Evolutionary conservation across 345 rosid species (phyloP).

Genomic region (Jatropha curcas): DNA sequence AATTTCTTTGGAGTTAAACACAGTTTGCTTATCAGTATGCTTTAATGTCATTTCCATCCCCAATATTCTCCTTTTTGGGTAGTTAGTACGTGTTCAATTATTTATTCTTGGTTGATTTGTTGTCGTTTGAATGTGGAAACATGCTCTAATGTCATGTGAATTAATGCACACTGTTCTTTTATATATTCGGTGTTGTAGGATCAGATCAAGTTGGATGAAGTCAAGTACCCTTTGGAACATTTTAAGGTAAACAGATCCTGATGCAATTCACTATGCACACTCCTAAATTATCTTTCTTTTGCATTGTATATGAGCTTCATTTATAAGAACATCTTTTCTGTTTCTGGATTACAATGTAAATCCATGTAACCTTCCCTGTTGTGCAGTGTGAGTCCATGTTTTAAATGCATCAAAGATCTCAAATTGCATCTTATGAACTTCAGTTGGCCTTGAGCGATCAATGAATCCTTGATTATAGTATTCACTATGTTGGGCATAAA

Average conservation of each 20-base stretch:
- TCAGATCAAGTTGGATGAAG: conserved; percentile 89
- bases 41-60: background rate
- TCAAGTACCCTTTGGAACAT: conserved; percentile 76
- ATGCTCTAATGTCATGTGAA: background rate
- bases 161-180: background rate
- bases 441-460: background rate
- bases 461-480: background rate
- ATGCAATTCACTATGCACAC: background rate
- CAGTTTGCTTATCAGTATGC: background rate
- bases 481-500: too few relatives aligned
- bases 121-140: background rate
- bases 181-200: conserved; percentile 50
- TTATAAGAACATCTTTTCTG: background rate
- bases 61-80: background rate
- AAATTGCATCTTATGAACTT: background rate
- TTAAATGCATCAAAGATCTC: background rate
- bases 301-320: conserved; percentile 5
- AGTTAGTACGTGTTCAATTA: background rate
- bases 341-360: background rate
- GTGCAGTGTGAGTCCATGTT: background rate
- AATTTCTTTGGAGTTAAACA: background rate
- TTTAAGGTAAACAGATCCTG: conserved; percentile 59
- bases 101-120: background rate
- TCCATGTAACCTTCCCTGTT: background rate
- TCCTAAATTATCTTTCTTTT: background rate